These are phyloP conservation scores for Pleomassaria siparia DNA, from an alignment of 2,329 filamentous ascomycete species.

Conservation along the genomic window DNA sequence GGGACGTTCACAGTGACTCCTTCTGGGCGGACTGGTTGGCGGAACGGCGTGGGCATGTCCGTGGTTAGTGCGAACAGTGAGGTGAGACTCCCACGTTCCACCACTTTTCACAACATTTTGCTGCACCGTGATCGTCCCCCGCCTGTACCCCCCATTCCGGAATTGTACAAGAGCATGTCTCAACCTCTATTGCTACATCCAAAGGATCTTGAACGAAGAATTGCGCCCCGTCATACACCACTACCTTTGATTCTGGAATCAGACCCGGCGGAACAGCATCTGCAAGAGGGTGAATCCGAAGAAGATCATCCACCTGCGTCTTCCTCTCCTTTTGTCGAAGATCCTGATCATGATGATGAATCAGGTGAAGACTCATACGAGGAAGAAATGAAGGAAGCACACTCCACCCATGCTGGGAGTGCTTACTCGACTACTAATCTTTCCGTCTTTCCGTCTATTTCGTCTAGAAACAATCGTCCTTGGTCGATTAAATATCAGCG, in stretches of 20 bases:
- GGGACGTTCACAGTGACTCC: constrained; percentile 21
- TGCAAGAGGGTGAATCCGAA: not conserved
- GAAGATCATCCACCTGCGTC: not conserved
- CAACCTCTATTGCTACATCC: not conserved
- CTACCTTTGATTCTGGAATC: not conserved
- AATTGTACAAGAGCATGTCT: constrained; percentile 17
- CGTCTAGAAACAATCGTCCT: not conserved
- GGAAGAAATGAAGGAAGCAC: not conserved
- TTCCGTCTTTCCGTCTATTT: not conserved
- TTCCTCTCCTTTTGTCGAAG: not conserved
- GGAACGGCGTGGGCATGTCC: constrained; percentile 24
- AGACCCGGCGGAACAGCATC: not conserved
- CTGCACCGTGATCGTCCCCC: constrained; percentile 16
- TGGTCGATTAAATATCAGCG: constrained; percentile 10
- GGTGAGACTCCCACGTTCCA: constrained; percentile 38
- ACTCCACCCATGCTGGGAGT: too few relatives aligned
- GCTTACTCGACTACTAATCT: not conserved
- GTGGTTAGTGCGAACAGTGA: constrained; percentile 25
- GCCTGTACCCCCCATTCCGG: constrained; percentile 28
- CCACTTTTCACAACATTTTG: constrained; percentile 29
- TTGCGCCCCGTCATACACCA: not conserved
- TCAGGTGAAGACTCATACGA: not conserved
- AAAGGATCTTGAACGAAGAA: not conserved
- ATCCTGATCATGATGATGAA: not conserved
- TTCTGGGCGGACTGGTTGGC: constrained; percentile 20